A percentile compares a stretch with the other conserved stretches of the same genome.
phyloP scores from a whole-genome alignment of 768 basidiomycete species.

The Cyclocybe aegerita region DNA sequence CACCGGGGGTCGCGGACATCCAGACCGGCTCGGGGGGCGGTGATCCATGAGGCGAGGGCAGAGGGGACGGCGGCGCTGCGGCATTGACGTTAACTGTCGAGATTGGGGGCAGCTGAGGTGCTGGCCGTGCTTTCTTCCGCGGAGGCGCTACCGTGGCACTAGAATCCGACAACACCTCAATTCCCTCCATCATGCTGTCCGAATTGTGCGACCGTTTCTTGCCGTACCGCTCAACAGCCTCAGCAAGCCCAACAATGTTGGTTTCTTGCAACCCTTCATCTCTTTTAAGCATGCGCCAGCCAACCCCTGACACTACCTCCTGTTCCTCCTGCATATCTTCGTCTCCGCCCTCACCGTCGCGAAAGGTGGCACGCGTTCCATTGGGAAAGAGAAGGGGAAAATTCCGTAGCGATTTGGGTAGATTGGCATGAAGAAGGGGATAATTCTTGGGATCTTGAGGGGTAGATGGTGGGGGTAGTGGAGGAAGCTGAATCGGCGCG shows the following conservation, averaged over 20 bases:
- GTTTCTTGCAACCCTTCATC: constrained; percentile 54
- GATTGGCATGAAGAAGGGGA: constrained; percentile 70
- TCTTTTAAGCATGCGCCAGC: constrained; percentile 75
- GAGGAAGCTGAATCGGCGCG: constrained; percentile 81
- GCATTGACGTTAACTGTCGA: constrained; percentile 53
- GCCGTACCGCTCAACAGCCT: constrained; percentile 85
- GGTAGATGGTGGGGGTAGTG: constrained; percentile 65
- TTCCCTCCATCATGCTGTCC: constrained; percentile 51
- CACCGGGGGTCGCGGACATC: constrained; percentile 83
- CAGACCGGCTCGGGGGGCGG: constrained; percentile 71
- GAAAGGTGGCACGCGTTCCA: constrained; percentile 78
- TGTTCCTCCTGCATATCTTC: constrained; percentile 74
- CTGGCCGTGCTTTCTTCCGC: constrained; percentile 74
- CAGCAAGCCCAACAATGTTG: constrained; percentile 63
- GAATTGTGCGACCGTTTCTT: constrained; percentile 78
- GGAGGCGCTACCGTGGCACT: constrained; percentile 54
- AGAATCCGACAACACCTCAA: constrained; percentile 39
- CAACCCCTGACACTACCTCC: constrained; percentile 58
- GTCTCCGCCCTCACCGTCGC: constrained; percentile 63
- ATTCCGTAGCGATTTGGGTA: constrained; percentile 71
- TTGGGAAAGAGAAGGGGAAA: constrained; percentile 83
- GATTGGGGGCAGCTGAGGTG: constrained; percentile 52
- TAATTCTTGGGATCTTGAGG: constrained; percentile 81
- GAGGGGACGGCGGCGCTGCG: constrained; percentile 80
- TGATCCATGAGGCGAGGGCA: constrained; percentile 85